Percentiles rank a stretch among this genome's conserved stretches.
These are phyloP conservation scores for Candolleomyces efflorescens DNA, from an alignment of 768 basidiomycete genomes.

Conservation along the genomic window DNA sequence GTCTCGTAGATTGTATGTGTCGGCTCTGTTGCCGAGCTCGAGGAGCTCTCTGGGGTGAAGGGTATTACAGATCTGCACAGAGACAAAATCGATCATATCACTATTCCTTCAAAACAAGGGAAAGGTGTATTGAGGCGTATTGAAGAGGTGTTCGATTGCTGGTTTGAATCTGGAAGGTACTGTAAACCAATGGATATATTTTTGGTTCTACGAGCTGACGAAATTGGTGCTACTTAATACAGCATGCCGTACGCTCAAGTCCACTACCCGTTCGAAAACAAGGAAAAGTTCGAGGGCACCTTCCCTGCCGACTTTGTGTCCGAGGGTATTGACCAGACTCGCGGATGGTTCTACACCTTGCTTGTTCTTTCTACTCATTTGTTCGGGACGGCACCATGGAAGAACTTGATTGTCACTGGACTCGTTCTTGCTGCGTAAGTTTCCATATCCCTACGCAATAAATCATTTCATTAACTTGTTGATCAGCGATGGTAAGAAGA, in stretches of 20 bases:
- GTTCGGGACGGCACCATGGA: conserved; percentile 93
- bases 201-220: no score
- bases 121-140: conserved; percentile 83
- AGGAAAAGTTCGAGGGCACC: conserved; percentile 74
- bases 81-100: conserved; percentile 93
- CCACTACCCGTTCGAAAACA: conserved; percentile 98
- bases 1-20: conserved; percentile 68
- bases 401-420: conserved; percentile 95
- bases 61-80: conserved; percentile 90
- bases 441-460: neutral
- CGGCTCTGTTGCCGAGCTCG: conserved; percentile 85
- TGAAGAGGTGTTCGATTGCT: conserved; percentile 99
- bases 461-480: conserved; percentile 1
- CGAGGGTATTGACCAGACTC: conserved; percentile 98
- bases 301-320: conserved; percentile 97
- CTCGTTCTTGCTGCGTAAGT: conserved; percentile 91
- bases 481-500: conserved; percentile 92
- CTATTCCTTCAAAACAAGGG: conserved; percentile 87
- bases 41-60: conserved; percentile 75
- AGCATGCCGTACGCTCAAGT: conserved; percentile 99
- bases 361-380: conserved; percentile 95
- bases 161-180: conserved; percentile 99
- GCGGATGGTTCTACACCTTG: conserved; percentile 99
- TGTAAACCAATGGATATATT: no score
- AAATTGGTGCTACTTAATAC: no score